These are phyloP conservation scores for Anethum foeniculum DNA, from an alignment of 140 eudicot genomes.

Conservation along the genomic window DNA sequence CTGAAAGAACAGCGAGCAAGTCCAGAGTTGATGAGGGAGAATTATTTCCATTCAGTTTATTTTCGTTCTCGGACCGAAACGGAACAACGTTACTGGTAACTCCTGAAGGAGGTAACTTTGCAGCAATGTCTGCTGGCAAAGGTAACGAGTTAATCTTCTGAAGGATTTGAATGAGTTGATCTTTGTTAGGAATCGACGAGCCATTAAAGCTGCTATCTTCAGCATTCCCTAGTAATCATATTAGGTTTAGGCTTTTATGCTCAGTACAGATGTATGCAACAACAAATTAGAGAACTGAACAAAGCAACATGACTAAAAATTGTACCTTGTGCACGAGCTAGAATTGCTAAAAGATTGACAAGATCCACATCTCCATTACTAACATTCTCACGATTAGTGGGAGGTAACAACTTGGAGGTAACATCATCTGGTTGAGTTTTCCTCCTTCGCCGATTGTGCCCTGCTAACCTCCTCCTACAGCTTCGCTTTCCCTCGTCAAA, in stretches of 20 bases:
- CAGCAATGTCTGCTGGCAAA: constrained; percentile 37
- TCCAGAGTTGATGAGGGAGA: constrained; percentile 58
- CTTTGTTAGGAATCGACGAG: constrained; percentile 48
- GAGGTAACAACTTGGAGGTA: constrained; percentile 40
- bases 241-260: neutral
- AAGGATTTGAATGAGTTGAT: constrained; percentile 71
- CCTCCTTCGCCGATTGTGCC: constrained; percentile 85
- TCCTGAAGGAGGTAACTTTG: constrained; percentile 35
- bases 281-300: neutral
- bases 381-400: constrained; percentile 41
- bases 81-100: constrained; percentile 23
- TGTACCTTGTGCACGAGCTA: constrained; percentile 78
- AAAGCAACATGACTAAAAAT: neutral
- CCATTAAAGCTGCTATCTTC: constrained; percentile 34
- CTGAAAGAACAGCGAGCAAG: constrained; percentile 75
- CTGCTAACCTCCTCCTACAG: constrained; percentile 98
- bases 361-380: constrained; percentile 50
- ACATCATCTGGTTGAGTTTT: constrained; percentile 87
- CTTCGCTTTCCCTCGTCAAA: constrained; percentile 97
- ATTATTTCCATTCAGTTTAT: constrained; percentile 30
- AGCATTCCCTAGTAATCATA: constrained; percentile 36
- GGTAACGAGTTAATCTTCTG: constrained; percentile 72
- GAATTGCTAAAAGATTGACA: constrained; percentile 59
- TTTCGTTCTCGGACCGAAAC: constrained; percentile 35
- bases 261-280: neutral